Conservation (phyloP, 805 yeast species). For the Lipomyces japonicus region DNA sequence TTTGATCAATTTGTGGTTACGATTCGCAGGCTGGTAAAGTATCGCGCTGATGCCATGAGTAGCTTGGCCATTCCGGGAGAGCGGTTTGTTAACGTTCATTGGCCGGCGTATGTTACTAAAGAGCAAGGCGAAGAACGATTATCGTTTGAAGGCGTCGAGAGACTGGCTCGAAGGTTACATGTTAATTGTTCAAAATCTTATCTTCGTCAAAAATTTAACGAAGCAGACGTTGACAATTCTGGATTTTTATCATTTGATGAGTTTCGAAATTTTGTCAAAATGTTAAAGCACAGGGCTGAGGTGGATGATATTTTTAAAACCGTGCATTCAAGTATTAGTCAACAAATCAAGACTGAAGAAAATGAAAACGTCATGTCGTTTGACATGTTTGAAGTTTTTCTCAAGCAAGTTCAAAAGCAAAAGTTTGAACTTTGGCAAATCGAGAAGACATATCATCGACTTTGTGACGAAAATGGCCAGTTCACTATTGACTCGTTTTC, state of each 20-base stretch:
- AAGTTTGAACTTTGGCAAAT: constrained; percentile 34
- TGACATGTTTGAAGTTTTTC: constrained; percentile 39
- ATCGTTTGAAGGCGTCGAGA: constrained; percentile 63
- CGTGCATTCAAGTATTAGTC: constrained; percentile 31
- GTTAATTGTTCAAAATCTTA: constrained; percentile 61
- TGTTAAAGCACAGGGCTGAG: constrained; percentile 64
- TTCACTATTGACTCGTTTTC: constrained; percentile 38
- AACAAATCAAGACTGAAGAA: constrained; percentile 9
- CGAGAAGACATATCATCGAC: constrained; percentile 41
- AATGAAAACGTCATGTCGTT: constrained; percentile 14
- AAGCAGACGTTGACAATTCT: constrained; percentile 49
- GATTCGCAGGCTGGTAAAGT: constrained; percentile 51
- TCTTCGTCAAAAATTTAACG: constrained; percentile 49
- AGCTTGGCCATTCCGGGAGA: constrained; percentile 62
- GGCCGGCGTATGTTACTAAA: constrained; percentile 48
- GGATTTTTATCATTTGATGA: constrained; percentile 63
- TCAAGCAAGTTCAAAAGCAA: constrained; percentile 50
- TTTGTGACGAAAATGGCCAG: constrained; percentile 31
- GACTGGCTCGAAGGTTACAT: constrained; percentile 62
- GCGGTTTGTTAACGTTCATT: constrained; percentile 59
- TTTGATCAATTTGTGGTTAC: constrained; percentile 55
- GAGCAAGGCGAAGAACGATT: constrained; percentile 32
- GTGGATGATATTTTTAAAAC: constrained; percentile 49
- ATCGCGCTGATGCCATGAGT: constrained; percentile 59
- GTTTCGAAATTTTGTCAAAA: constrained; percentile 69